A percentile compares a stretch with the other conserved stretches of the same genome.
phyloP scores from a whole-genome alignment of 2,329 filamentous ascomycete genomes.

The Fusarium sp. region DNA sequence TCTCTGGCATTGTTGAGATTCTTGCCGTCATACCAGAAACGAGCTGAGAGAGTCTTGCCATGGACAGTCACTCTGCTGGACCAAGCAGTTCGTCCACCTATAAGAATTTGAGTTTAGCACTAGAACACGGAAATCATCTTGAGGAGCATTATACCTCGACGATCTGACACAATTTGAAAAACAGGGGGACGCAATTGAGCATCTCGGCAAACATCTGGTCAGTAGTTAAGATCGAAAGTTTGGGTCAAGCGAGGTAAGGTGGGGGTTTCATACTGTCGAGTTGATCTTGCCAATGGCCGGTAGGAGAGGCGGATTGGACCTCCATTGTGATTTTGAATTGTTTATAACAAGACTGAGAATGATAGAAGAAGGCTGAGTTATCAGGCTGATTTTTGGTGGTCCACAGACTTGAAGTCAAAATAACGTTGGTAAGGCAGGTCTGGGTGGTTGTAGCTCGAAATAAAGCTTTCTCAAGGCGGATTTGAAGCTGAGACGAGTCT shows the following conservation, averaged over 20 bases:
- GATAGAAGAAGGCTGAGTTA: background rate
- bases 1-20: conserved; percentile 90
- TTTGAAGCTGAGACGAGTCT: conserved; percentile 11
- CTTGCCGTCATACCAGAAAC: conserved; percentile 92
- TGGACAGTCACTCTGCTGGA: conserved; percentile 82
- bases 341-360: background rate
- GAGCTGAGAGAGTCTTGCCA: conserved; percentile 74
- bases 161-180: conserved; percentile 80
- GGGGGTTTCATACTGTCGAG: conserved; percentile 63
- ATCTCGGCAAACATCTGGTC: conserved; percentile 68
- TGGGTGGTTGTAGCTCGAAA: background rate
- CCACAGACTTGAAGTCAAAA: background rate
- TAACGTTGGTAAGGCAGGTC: background rate
- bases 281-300: conserved; percentile 65
- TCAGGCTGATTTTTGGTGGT: background rate
- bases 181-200: conserved; percentile 66
- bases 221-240: conserved; percentile 16
- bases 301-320: conserved; percentile 37
- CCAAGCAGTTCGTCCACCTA: conserved; percentile 92
- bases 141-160: conserved; percentile 69
- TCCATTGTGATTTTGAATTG: conserved; percentile 36
- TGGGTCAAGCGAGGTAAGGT: background rate
- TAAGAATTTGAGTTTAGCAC: conserved; percentile 3
- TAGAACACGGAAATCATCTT: background rate
- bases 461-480: background rate